Conservation (phyloP, 306 rosid genomes). For the Cicer chorassanicum region DNA sequence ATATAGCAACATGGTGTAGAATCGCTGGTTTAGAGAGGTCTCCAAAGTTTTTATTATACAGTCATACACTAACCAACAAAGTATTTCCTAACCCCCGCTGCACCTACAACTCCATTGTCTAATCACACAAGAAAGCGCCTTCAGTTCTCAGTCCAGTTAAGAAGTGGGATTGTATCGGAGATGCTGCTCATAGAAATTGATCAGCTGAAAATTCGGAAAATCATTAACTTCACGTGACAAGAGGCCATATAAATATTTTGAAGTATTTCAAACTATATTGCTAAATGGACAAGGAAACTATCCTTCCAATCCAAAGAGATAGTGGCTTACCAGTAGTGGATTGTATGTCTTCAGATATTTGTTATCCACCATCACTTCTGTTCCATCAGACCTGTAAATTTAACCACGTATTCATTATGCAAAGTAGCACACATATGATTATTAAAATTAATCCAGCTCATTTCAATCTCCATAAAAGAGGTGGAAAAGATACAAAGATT, state of each 20-base stretch:
- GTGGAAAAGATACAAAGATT: not conserved
- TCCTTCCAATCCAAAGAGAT: constrained; percentile 24
- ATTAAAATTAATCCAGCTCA: not conserved
- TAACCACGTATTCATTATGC: constrained; percentile 30
- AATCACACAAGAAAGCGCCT: constrained; percentile 45
- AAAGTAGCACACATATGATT: constrained; percentile 30
- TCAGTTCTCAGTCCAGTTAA: constrained; percentile 48
- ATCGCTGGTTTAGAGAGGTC: not conserved
- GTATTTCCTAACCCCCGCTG: constrained; percentile 44
- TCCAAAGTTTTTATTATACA: not conserved
- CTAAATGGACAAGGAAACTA: constrained; percentile 16
- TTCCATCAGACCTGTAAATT: constrained; percentile 76
- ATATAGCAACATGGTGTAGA: not conserved
- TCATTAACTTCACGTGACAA: constrained; percentile 3
- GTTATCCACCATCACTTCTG: constrained; percentile 88
- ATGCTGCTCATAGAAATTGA: constrained; percentile 90
- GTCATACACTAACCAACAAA: constrained; percentile 29
- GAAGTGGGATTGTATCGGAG: constrained; percentile 69
- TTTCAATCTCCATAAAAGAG: constrained; percentile 4
- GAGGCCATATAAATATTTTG: constrained; percentile 32
- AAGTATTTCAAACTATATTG: constrained; percentile 10
- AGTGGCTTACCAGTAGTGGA: constrained; percentile 79
- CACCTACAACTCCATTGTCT: constrained; percentile 48
- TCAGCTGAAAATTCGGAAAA: constrained; percentile 62
- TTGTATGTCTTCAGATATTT: constrained; percentile 76